Percentiles rank a stretch among this genome's conserved stretches.
These are phyloP conservation scores for Mimosa pudica DNA, from an alignment of 306 rosid genomes.

Conservation along the genomic window DNA sequence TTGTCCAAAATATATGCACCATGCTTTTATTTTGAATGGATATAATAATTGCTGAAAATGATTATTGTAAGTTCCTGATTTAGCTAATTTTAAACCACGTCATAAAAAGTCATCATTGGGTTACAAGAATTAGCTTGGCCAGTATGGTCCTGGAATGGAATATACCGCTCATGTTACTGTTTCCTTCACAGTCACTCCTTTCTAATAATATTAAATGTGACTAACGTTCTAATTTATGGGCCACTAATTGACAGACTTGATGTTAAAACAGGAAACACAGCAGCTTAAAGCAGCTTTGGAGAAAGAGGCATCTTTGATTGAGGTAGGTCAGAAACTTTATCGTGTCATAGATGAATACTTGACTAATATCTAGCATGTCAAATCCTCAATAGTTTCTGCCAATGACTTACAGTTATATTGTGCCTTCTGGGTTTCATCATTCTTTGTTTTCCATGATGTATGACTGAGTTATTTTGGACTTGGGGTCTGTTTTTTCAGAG, in stretches of 20 bases:
- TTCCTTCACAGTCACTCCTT: conserved; percentile 20
- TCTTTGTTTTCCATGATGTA: conserved; percentile 23
- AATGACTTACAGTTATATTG: neutral
- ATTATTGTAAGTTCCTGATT: conserved; percentile 1
- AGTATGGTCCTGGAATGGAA: conserved; percentile 18
- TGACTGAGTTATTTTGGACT: conserved; percentile 29
- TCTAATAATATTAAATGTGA: neutral
- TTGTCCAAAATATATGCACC: conserved; percentile 3
- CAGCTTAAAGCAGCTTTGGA: conserved; percentile 71
- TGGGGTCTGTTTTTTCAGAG: conserved; percentile 50
- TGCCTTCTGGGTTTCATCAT: conserved; percentile 10
- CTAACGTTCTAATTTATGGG: conserved; percentile 8
- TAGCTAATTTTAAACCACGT: conserved; percentile 6
- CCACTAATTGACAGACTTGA: conserved; percentile 34
- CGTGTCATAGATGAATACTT: conserved; percentile 30
- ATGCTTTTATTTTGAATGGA: neutral
- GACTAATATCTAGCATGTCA: conserved; percentile 16
- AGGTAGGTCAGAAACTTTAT: conserved; percentile 49
- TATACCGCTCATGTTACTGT: neutral
- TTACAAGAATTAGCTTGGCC: neutral
- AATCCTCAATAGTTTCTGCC: conserved; percentile 5
- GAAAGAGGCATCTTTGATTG: conserved; percentile 67
- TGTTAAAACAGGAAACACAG: conserved; percentile 77
- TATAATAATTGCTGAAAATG: conserved; percentile 6
- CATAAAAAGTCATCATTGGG: neutral